Percentiles rank a stretch among this genome's conserved stretches.
These are phyloP conservation scores for Arbutus unedo DNA, from an alignment of 148 eudicot genomes.

Conservation along the genomic window DNA sequence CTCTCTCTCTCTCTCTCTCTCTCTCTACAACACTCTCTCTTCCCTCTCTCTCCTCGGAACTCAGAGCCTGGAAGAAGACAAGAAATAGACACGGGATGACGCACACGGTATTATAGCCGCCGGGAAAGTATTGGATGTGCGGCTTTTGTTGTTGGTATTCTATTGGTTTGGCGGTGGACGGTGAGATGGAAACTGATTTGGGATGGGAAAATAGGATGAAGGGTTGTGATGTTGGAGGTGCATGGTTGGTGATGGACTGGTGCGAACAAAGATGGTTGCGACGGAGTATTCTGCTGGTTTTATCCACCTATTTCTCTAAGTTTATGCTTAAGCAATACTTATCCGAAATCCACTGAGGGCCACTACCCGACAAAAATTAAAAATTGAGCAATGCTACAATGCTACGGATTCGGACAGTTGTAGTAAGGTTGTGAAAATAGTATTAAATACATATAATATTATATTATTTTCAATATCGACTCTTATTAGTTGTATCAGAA, in stretches of 20 bases:
- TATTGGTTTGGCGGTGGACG: conserved; percentile 18
- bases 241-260: conserved; percentile 6
- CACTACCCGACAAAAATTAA: background rate
- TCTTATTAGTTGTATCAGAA: no score
- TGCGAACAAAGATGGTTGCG: background rate
- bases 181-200: background rate
- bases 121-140: background rate
- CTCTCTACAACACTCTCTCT: background rate
- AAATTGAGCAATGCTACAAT: no score
- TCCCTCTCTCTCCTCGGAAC: conserved; percentile 18
- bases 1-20: conserved; percentile 8
- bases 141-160: background rate
- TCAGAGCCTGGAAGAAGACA: background rate
- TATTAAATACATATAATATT: no score
- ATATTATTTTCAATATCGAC: no score
- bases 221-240: conserved; percentile 5
- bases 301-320: background rate
- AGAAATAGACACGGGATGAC: background rate
- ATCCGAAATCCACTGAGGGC: conserved; percentile 29
- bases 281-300: background rate
- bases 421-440: no score
- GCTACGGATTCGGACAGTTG: no score
- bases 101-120: background rate
- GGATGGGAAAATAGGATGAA: background rate
- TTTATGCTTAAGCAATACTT: conserved; percentile 1